Base-by-base conservation (phyloP, 208 protist genomes). In the Trypanosoma vivax region DNA sequence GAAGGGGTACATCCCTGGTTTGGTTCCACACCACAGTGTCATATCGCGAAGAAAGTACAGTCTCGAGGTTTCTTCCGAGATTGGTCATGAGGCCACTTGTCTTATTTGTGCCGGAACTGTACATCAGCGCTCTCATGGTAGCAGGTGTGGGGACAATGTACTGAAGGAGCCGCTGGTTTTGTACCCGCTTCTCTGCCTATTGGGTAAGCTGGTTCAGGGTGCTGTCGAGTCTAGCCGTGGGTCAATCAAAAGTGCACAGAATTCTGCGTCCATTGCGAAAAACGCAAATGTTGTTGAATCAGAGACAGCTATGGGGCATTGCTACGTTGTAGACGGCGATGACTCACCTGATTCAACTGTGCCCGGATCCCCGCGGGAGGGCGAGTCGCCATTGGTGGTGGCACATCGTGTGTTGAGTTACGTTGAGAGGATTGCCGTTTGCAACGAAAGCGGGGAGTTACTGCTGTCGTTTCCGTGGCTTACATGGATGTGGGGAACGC, bases 391-490 rank as follows among this genome's bases (percentile, higher is more conserved):
- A 25, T 78, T 79, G 45, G 51, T 39, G 2, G 62, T 90, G 6
- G 69, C 81, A 6, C 47, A 80, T 7, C 64, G 70, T 25, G 81
- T 88, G 9, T 65, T 94, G 3, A 61, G 37, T 42, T 84, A 92
- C 64, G 50, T 95, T 10, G 80, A 90, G 51, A 88, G 86, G 62
- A 69, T 95, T 45, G 64, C 86, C 14, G 88, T 88, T 53, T 61
- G 81, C 45, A 48, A 60, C 18, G 56, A 64, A 35, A 90, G 88
- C 65, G 81, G 59, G 7, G 49, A 73, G 49, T 75, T 67, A 35
- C 68, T 95, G 28, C 61, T 89, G 25, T 58, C 52, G 25, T 73
- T 75, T 43, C 67, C 70, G 23, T 95, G 88, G 84, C 64, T 95
- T n/a, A 65, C 65, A 9, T 90, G 83, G 60, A 60, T 95, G 34